Percentiles rank a stretch among this genome's conserved stretches.
Conservation (phyloP, 306 rosid species). For the Mimosa bimucronata region DNA sequence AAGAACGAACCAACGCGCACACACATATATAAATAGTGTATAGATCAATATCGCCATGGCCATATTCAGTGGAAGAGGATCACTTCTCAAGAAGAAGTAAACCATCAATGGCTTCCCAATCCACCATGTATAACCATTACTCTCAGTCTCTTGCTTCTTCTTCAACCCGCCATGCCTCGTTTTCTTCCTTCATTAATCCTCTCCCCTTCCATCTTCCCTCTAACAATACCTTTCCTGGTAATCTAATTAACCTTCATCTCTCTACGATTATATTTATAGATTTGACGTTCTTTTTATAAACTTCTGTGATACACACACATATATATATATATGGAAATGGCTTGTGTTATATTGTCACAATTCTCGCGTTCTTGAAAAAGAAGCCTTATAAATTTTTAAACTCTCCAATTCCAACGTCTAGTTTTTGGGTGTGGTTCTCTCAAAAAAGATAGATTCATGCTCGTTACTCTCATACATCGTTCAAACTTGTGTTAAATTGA, state of each 20-base stretch:
- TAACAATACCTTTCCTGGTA: background rate
- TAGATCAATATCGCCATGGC: background rate
- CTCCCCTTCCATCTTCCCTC: background rate
- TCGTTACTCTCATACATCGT: no score
- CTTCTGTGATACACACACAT: no score
- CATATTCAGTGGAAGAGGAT: background rate
- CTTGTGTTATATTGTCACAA: no score
- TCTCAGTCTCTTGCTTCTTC: slow-evolving; percentile 4
- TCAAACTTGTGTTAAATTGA: no score
- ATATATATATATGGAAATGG: no score
- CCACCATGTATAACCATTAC: background rate
- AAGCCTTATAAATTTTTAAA: no score
- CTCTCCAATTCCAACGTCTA: no score
- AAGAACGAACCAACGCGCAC: background rate
- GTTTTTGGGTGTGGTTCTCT: no score
- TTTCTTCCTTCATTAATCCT: background rate
- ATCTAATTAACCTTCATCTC: background rate
- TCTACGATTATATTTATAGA: background rate
- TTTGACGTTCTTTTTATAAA: background rate
- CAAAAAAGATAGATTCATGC: no score
- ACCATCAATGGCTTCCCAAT: background rate
- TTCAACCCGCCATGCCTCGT: background rate
- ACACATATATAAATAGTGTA: background rate
- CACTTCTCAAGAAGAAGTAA: background rate
- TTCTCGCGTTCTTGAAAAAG: no score